Conservation (phyloP, 139 green algal species). For the Chlorella sp. region DNA sequence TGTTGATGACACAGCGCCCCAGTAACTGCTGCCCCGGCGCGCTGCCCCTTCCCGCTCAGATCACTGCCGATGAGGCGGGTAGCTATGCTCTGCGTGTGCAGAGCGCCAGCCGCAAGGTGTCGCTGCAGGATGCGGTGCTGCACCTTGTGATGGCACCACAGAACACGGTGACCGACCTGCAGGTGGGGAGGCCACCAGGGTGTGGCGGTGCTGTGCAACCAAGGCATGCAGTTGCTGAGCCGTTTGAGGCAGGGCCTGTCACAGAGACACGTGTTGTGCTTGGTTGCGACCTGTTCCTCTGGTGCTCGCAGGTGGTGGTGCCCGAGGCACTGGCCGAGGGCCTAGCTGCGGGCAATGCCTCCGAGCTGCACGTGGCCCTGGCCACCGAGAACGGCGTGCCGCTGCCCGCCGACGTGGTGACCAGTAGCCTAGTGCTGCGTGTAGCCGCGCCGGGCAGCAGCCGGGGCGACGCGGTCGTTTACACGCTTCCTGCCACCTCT, state of each 20-base stretch:
- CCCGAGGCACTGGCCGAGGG: slow-evolving; percentile 10
- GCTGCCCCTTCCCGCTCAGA: too few species aligned
- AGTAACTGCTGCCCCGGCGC: too few species aligned
- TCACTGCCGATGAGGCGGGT: slow-evolving; percentile 50
- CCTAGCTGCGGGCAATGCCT: slow-evolving; percentile 1
- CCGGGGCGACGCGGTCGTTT: neutral
- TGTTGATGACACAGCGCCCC: too few species aligned
- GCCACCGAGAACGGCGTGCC: slow-evolving; percentile 20
- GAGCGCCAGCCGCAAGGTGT: slow-evolving; percentile 51
- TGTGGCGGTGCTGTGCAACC: too few species aligned
- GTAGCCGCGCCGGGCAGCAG: neutral
- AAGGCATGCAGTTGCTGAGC: too few species aligned
- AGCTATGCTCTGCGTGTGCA: slow-evolving; percentile 49
- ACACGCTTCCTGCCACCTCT: neutral
- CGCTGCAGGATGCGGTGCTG: slow-evolving; percentile 43
- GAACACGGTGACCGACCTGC: slow-evolving; percentile 37
- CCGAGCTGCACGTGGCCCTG: slow-evolving; percentile 28
- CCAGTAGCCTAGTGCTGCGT: neutral
- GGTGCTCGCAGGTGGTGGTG: slow-evolving; percentile 10
- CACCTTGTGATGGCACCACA: slow-evolving; percentile 41
- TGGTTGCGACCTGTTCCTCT: neutral
- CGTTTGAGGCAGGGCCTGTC: too few species aligned
- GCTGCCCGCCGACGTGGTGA: slow-evolving; percentile 35
- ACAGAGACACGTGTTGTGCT: too few species aligned
- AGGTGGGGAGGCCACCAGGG: too few species aligned